Conservation (phyloP, 805 yeast genomes). For the Teunomyces atbi region DNA sequence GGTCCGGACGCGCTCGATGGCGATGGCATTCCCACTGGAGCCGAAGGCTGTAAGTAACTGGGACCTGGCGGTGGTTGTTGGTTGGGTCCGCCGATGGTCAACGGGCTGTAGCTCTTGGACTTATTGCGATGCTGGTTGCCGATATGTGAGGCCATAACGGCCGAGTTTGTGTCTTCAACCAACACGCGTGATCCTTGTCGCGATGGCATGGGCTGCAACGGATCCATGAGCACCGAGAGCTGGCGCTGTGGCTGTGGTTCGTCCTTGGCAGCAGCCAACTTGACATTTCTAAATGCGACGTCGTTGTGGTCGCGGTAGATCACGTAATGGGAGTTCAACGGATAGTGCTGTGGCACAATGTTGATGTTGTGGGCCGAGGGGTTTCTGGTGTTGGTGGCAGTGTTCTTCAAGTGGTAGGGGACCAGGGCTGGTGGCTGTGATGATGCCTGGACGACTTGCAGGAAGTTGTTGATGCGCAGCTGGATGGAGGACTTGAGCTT, state of each 20-base stretch:
- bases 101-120: conserved; percentile 17
- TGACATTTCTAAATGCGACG: conserved; percentile 8
- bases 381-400: conserved; percentile 8
- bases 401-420: conserved; percentile 11
- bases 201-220: conserved; percentile 31
- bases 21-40: background rate
- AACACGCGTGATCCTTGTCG: conserved; percentile 11
- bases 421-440: conserved; percentile 1
- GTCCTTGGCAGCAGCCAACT: conserved; percentile 10
- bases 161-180: conserved; percentile 16
- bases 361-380: conserved; percentile 18
- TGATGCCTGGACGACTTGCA: background rate
- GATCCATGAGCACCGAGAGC: conserved; percentile 40
- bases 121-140: conserved; percentile 11
- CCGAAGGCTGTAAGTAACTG: background rate
- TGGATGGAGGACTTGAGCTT: conserved; percentile 9
- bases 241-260: conserved; percentile 24
- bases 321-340: conserved; percentile 35
- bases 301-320: conserved; percentile 23
- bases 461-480: conserved; percentile 7
- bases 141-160: conserved; percentile 9
- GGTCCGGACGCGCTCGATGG: background rate
- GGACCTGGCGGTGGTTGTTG: background rate
- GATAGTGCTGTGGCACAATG: conserved; percentile 35
- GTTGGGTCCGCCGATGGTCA: conserved; percentile 11